phyloP scores from a whole-genome alignment of 2,329 filamentous ascomycete genomes.

The Penicillium crustosum region DNA sequence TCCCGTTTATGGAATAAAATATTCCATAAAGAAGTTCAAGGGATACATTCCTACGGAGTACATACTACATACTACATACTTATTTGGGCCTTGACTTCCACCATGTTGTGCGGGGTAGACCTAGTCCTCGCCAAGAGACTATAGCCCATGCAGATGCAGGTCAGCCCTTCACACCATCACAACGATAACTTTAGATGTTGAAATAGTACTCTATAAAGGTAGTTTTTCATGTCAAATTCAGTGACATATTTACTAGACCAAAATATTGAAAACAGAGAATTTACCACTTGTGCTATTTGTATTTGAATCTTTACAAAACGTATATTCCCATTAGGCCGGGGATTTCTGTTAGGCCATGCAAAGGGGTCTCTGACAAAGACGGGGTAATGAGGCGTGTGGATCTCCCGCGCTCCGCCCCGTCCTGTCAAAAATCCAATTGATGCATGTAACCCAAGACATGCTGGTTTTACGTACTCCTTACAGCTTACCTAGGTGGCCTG shows the following conservation, averaged over 20 bases:
- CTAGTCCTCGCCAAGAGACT: not conserved
- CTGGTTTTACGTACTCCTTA: not conserved
- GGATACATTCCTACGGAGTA: no score
- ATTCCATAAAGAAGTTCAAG: not conserved
- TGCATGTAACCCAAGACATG: not conserved
- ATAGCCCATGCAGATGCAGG: not conserved
- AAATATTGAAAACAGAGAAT: no score
- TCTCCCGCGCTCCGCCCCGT: not conserved
- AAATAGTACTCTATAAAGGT: no score
- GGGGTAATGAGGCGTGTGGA: not conserved
- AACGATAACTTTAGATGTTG: not conserved
- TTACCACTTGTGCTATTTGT: not conserved
- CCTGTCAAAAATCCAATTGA: not conserved
- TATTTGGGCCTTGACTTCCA: not conserved
- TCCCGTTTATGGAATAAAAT: not conserved
- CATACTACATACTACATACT: not conserved
- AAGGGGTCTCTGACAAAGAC: not conserved
- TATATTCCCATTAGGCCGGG: not conserved
- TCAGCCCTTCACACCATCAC: not conserved
- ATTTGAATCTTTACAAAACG: not conserved
- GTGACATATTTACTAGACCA: not conserved
- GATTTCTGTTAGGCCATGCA: not conserved
- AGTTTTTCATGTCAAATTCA: not conserved
- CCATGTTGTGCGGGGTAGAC: not conserved
- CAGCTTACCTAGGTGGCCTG: not conserved